A percentile compares a stretch with the other conserved stretches of the same genome.
These are phyloP conservation scores for Crithidia thermophila DNA, from an alignment of 208 protist species.

Conservation along the genomic window DNA sequence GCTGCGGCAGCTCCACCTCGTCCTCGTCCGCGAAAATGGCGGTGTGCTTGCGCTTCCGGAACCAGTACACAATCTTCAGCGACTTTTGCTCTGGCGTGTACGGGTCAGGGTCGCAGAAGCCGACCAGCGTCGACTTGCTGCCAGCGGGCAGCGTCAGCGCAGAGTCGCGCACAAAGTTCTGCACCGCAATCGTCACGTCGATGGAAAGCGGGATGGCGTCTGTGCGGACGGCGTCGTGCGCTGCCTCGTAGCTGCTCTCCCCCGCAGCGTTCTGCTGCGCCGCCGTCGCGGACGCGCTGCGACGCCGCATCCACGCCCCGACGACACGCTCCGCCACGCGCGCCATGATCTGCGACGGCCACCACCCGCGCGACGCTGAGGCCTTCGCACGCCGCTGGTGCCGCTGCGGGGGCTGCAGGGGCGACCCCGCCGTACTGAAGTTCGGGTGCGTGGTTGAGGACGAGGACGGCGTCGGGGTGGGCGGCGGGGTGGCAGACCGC, in stretches of 20 bases:
- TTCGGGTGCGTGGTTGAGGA: not conserved
- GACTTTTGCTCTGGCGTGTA: slow-evolving; percentile 83
- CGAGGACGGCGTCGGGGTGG: not conserved
- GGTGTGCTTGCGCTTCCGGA: slow-evolving; percentile 72
- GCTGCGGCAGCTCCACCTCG: slow-evolving; percentile 67
- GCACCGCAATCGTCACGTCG: slow-evolving; percentile 89
- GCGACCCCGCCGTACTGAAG: not conserved
- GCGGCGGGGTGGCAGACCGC: not conserved
- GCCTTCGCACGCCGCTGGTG: not conserved
- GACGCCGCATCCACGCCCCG: slow-evolving; percentile 14
- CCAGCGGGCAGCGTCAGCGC: slow-evolving; percentile 70
- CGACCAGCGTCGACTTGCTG: slow-evolving; percentile 71
- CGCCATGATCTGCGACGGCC: slow-evolving; percentile 25
- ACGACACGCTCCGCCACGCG: slow-evolving; percentile 22
- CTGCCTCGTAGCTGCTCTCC: slow-evolving; percentile 9
- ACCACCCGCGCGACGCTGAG: slow-evolving; percentile 14
- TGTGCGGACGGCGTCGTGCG: slow-evolving; percentile 27
- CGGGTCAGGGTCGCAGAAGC: slow-evolving; percentile 89
- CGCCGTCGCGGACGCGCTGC: not conserved
- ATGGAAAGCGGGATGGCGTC: slow-evolving; percentile 58
- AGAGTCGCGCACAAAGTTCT: slow-evolving; percentile 85
- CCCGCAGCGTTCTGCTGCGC: not conserved
- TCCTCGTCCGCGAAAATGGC: slow-evolving; percentile 78
- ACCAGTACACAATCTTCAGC: slow-evolving; percentile 88
- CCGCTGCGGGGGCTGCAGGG: not conserved